Evolutionary conservation across 129 eudicot species (phyloP).

Genomic region (Helichrysum umbraculigerum): DNA sequence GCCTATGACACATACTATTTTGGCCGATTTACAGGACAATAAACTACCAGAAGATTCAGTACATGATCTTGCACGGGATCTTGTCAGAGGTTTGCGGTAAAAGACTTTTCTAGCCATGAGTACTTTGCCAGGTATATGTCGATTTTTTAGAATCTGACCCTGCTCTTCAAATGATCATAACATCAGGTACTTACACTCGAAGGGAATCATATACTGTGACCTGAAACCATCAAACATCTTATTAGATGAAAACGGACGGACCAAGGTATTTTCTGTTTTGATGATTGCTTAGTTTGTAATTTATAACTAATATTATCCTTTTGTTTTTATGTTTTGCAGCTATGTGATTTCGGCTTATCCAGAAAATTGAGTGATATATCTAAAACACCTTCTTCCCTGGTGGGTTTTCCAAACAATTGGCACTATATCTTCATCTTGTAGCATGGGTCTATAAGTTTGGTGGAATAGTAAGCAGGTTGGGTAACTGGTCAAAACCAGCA

Average conservation of each 20-base stretch:
- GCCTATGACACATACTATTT: constrained; percentile 8
- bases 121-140: neutral
- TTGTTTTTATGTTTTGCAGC: constrained; percentile 45
- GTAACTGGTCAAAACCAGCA: neutral
- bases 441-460: neutral
- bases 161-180: constrained; percentile 22
- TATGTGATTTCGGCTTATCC: constrained; percentile 92
- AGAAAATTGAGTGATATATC: constrained; percentile 89
- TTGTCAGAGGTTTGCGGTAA: constrained; percentile 87
- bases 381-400: constrained; percentile 73
- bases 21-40: constrained; percentile 58
- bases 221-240: constrained; percentile 93
- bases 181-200: constrained; percentile 82
- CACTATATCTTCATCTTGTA: neutral
- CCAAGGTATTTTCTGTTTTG: constrained; percentile 62
- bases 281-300: constrained; percentile 3
- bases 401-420: constrained; percentile 30
- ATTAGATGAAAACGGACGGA: constrained; percentile 89
- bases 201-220: constrained; percentile 91
- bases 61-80: constrained; percentile 82
- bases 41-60: constrained; percentile 96
- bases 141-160: constrained; percentile 20
- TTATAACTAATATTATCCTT: constrained; percentile 12
- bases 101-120: constrained; percentile 32
- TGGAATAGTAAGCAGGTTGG: neutral